Conservation (phyloP, 164 flowering plant species). For the Vitis amurensis region DNA sequence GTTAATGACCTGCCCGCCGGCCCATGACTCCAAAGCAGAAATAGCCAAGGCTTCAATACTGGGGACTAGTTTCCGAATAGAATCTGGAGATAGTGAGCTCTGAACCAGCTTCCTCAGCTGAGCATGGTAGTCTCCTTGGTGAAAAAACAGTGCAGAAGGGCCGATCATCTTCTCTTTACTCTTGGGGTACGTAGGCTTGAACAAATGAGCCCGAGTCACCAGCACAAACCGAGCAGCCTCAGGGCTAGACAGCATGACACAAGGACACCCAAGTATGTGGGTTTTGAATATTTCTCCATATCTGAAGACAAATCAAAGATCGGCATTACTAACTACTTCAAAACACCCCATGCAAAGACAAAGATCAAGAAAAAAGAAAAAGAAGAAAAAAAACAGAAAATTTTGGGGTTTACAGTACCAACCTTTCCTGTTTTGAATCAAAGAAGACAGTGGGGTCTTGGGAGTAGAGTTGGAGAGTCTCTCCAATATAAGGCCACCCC, state of each 20-base stretch:
- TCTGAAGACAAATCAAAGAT: constrained; percentile 15
- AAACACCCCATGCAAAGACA: background rate
- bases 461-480: constrained; percentile 54
- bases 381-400: background rate
- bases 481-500: constrained; percentile 68
- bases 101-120: constrained; percentile 46
- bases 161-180: constrained; percentile 50
- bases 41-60: constrained; percentile 30
- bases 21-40: constrained; percentile 34
- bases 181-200: constrained; percentile 54
- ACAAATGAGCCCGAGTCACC: constrained; percentile 42
- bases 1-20: constrained; percentile 16
- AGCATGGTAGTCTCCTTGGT: constrained; percentile 44
- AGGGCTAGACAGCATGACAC: constrained; percentile 49
- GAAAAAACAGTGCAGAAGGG: constrained; percentile 51
- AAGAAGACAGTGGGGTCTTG: constrained; percentile 60
- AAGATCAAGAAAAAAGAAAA: background rate
- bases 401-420: background rate
- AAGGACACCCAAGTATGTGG: constrained; percentile 49
- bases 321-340: background rate
- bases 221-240: constrained; percentile 48
- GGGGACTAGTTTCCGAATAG: constrained; percentile 25
- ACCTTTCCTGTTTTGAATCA: constrained; percentile 50
- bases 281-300: constrained; percentile 61
- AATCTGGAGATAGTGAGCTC: constrained; percentile 28